These are phyloP conservation scores for Styphnolobium japonicum DNA, from an alignment of 306 rosid species.

Conservation along the genomic window DNA sequence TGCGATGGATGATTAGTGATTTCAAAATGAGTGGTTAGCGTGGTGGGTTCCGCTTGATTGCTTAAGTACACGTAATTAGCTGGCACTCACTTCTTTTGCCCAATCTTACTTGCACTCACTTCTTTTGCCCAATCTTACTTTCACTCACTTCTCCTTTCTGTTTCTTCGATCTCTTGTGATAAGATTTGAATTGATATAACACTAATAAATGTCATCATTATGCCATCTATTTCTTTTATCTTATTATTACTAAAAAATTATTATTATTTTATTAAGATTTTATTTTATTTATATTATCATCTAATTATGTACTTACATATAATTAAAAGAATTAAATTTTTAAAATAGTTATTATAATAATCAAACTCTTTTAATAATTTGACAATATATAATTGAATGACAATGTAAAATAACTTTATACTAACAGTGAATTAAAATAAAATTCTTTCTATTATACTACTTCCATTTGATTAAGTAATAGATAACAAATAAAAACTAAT, in stretches of 20 bases:
- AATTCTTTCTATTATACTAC: too few relatives aligned
- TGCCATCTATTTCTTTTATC: not conserved
- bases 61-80: constrained; percentile 35
- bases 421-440: too few relatives aligned
- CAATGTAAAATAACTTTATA: too few relatives aligned
- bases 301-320: too few relatives aligned
- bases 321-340: too few relatives aligned
- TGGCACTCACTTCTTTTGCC: constrained; percentile 42
- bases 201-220: constrained; percentile 9
- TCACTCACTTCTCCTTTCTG: not conserved
- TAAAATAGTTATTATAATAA: too few relatives aligned
- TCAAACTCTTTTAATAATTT: too few relatives aligned
- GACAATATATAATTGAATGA: too few relatives aligned
- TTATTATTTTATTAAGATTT: too few relatives aligned
- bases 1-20: not conserved
- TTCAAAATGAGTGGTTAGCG: constrained; percentile 19
- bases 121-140: constrained; percentile 20
- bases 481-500: too few relatives aligned
- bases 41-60: constrained; percentile 31
- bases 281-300: too few relatives aligned
- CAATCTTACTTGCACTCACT: constrained; percentile 17
- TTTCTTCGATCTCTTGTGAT: constrained; percentile 4
- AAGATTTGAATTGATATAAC: constrained; percentile 38
- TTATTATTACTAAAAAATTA: not conserved
- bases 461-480: too few relatives aligned